Evolutionary conservation across 805 yeast species (phyloP).

Genomic region (Kodamaea hsintzibuensis): DNA sequence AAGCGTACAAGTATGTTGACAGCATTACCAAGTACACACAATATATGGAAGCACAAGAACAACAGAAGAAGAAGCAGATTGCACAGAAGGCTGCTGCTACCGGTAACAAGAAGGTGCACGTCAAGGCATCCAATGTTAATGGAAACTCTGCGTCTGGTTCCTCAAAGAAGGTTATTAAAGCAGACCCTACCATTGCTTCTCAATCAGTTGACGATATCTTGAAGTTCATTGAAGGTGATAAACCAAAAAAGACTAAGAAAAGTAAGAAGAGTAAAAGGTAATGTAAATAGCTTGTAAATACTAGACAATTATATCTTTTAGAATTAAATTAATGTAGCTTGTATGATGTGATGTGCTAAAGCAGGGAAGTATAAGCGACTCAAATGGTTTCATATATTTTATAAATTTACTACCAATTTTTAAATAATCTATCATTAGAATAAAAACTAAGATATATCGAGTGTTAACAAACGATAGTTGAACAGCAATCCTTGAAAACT

Average conservation of each 20-base stretch:
- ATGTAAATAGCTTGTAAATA: conserved; percentile 6
- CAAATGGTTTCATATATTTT: too few species aligned
- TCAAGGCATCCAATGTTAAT: conserved; percentile 14
- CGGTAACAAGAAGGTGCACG: conserved; percentile 20
- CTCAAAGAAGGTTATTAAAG: conserved; percentile 21
- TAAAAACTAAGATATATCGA: too few species aligned
- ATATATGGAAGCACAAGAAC: conserved; percentile 38
- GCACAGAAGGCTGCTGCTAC: conserved; percentile 28
- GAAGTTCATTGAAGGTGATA: conserved; percentile 64
- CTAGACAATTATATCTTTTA: neutral
- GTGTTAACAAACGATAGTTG: too few species aligned
- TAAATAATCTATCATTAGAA: too few species aligned
- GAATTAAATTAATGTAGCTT: neutral
- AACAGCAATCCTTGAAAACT: too few species aligned
- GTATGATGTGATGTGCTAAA: too few species aligned
- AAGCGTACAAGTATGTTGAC: conserved; percentile 63
- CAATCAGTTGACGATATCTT: conserved; percentile 73
- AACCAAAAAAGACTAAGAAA: conserved; percentile 11
- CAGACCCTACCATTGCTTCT: conserved; percentile 56
- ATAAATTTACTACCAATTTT: too few species aligned
- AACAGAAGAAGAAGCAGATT: conserved; percentile 23
- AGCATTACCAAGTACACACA: conserved; percentile 54
- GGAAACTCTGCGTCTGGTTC: conserved; percentile 8
- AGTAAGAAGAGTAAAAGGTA: conserved; percentile 10
- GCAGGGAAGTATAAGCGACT: too few species aligned